Base-by-base conservation (phyloP, 768 basidiomycete genomes). In the Leccinum subgranulosum region DNA sequence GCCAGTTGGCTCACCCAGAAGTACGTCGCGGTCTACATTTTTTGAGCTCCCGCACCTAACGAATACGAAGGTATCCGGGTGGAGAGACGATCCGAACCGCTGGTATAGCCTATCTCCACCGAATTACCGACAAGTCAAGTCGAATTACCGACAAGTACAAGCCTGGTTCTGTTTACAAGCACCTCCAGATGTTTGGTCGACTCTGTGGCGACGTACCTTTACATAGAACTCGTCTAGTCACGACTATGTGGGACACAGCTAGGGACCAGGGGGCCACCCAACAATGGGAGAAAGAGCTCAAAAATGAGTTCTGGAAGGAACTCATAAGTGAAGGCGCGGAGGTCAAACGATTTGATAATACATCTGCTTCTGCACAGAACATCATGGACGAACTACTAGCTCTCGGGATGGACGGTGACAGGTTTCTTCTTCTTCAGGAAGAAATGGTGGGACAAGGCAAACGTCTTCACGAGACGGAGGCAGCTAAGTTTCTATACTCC, bases 211-310 rank as follows among this genome's bases (percentile, higher is more conserved):
- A 64, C 10, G 19, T 59, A 4, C 62, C 69, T 7, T 51, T 73
- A 27, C 60, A 17, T 31, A 74, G 73, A 19, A 64, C 73, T 5
- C 60, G 69, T 19, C 59, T 78, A 14, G 64, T 72, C 17, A 78
- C 76, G 1, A 77, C 73, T 2, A 75, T 73, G 71, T 77, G 76
- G 77, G 67, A 68, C 47, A 29, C 5, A 1, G 67, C 64, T 15
- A 67, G 50, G 21, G 69, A 69, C 33, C 27, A 1, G 12, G 1
- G 0, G 14, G 46, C 46, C 46, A 8, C 12, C n/a, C 57, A 52
- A 8, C 50, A 27, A 2, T 57, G 56, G 25, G 73, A 76, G 49
- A 8, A 19, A 0, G 58, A 76, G 47, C 68, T 76, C 27, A 59
- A 19, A 6, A 0, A 1, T 1, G 57, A 63, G 0, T 77, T 72